A percentile compares a stretch with the other conserved stretches of the same genome.
Conservation (phyloP, 768 basidiomycete species). For the Amanita thiersii region DNA sequence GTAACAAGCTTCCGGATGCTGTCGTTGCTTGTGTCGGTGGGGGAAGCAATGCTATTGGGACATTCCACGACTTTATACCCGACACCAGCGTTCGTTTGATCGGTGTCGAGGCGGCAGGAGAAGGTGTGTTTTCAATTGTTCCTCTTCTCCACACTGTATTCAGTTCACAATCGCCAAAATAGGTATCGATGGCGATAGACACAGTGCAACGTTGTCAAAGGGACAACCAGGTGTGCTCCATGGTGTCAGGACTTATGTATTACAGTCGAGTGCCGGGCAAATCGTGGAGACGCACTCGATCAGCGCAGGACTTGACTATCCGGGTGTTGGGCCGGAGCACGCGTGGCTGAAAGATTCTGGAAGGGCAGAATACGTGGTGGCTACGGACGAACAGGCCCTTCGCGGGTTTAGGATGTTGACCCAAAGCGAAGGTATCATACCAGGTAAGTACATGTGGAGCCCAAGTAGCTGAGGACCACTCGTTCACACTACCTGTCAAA, state of each 20-base stretch:
- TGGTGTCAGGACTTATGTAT: conserved; percentile 91
- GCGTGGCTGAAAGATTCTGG: conserved; percentile 95
- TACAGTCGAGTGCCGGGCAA: conserved; percentile 85
- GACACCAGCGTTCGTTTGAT: conserved; percentile 81
- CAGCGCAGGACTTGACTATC: conserved; percentile 93
- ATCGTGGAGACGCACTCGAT: conserved; percentile 97
- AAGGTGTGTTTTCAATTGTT: conserved; percentile 45
- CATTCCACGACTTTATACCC: conserved; percentile 93
- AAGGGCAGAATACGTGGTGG: conserved; percentile 87
- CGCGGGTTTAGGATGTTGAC: conserved; percentile 89
- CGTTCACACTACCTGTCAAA: not conserved
- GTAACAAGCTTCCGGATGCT: conserved; percentile 86
- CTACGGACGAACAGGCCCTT: conserved; percentile 90
- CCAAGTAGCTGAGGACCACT: conserved; percentile 5
- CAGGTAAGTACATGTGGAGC: conserved; percentile 43
- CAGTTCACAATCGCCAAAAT: not conserved
- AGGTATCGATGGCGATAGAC: conserved; percentile 78
- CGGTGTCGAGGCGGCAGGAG: conserved; percentile 96
- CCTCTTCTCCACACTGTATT: conserved; percentile 3
- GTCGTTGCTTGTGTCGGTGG: conserved; percentile 98
- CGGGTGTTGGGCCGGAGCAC: conserved; percentile 97
- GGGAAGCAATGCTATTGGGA: conserved; percentile 95
- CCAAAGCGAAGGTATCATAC: conserved; percentile 95
- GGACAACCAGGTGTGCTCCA: conserved; percentile 94
- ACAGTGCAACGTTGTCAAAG: conserved; percentile 89